Evolutionary conservation across 352 stramenopile species (phyloP).

Genomic region (Globisporangium echinulatum): DNA sequence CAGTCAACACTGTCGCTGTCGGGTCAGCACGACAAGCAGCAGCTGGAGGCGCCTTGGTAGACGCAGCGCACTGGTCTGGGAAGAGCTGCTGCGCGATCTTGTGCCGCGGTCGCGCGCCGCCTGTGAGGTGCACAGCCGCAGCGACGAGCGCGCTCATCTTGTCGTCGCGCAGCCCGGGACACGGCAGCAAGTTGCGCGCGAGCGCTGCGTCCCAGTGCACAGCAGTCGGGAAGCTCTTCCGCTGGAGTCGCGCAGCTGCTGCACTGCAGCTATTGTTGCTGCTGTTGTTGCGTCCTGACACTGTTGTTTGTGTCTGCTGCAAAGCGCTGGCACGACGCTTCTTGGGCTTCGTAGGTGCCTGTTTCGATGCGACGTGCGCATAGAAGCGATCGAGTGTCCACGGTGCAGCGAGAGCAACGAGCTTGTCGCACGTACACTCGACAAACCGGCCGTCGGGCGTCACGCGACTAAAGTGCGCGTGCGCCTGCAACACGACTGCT

Average conservation of each 20-base stretch:
- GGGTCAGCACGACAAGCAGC: too few species aligned
- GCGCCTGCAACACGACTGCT: constrained; percentile 22
- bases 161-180: constrained; percentile 55
- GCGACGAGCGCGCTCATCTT: constrained; percentile 50
- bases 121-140: constrained; percentile 51
- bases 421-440: constrained; percentile 57
- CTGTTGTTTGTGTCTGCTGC: not conserved
- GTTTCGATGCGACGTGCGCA: constrained; percentile 49
- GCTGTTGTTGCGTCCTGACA: not conserved
- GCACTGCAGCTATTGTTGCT: not conserved
- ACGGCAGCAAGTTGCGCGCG: constrained; percentile 36
- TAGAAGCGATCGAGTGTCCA: constrained; percentile 62
- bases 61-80: constrained; percentile 39
- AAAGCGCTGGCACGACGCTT: not conserved
- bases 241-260: constrained; percentile 12
- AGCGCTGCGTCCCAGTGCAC: constrained; percentile 50
- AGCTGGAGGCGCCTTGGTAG: too few species aligned
- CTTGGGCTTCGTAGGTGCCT: constrained; percentile 28
- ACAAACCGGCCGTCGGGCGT: constrained; percentile 61
- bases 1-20: not conserved
- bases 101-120: constrained; percentile 48
- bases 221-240: constrained; percentile 48
- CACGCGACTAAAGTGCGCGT: constrained; percentile 48
- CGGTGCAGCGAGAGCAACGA: constrained; percentile 41
- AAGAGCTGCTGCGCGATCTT: constrained; percentile 72